Percentiles rank a stretch among this genome's conserved stretches.
phyloP scores from a whole-genome alignment of 2,329 filamentous ascomycete genomes.

The Talaromyces sp. region DNA sequence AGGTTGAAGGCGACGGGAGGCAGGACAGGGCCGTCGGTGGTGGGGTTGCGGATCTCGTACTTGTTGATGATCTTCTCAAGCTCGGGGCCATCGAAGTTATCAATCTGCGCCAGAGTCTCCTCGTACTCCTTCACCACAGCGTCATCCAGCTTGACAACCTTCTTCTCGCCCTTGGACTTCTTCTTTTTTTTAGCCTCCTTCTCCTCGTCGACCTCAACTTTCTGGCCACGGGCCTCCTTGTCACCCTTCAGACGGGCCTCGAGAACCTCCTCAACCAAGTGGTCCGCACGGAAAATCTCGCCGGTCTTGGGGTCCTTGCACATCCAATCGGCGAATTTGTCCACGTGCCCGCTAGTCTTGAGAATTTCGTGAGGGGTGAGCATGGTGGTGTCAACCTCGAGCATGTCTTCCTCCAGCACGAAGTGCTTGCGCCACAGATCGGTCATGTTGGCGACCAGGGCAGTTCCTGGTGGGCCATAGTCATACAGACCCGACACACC shows the following conservation, averaged over 20 bases:
- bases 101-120: conserved; percentile 87
- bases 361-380: conserved; percentile 91
- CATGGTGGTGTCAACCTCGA: conserved; percentile 92
- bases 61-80: conserved; percentile 87
- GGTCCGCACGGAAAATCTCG: conserved; percentile 93
- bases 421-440: conserved; percentile 93
- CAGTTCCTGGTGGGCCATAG: conserved; percentile 86
- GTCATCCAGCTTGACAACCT: conserved; percentile 84
- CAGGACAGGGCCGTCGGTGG: conserved; percentile 73
- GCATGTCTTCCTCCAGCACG: conserved; percentile 90
- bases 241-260: conserved; percentile 85
- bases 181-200: conserved; percentile 92
- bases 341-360: conserved; percentile 94
- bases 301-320: conserved; percentile 98
- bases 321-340: conserved; percentile 99
- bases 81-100: conserved; percentile 88
- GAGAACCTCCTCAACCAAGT: conserved; percentile 92
- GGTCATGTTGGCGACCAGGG: conserved; percentile 83
- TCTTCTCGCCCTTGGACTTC: conserved; percentile 66
- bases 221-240: conserved; percentile 86
- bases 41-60: conserved; percentile 87
- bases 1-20: conserved; percentile 93
- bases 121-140: conserved; percentile 86
- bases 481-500: conserved; percentile 89
- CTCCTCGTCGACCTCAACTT: conserved; percentile 66